Conservation (phyloP, 2,329 filamentous ascomycete genomes). For the Sporothrix phasma region DNA sequence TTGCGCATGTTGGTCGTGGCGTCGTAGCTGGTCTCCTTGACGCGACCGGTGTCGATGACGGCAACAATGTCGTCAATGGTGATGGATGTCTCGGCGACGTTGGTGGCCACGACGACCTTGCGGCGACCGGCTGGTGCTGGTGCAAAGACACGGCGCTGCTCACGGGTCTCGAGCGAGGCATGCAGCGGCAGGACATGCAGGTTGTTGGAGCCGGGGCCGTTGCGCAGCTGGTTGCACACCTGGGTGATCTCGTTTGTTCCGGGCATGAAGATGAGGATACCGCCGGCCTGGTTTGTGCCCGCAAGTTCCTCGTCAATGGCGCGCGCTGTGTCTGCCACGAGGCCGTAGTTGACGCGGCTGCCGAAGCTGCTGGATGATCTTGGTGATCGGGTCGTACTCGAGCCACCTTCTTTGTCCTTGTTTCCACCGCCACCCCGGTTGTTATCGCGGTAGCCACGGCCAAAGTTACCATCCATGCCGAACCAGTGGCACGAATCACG, state of each 20-base stretch:
- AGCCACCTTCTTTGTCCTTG: neutral
- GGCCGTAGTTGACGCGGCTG: slow-evolving; percentile 81
- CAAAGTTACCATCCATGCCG: slow-evolving; percentile 27
- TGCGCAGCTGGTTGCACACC: slow-evolving; percentile 57
- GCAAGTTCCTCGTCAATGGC: slow-evolving; percentile 70
- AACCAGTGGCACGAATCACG: slow-evolving; percentile 68
- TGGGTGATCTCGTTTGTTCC: slow-evolving; percentile 86
- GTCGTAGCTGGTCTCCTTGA: slow-evolving; percentile 95
- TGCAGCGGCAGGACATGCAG: slow-evolving; percentile 81
- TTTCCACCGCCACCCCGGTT: neutral
- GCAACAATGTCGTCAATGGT: slow-evolving; percentile 96
- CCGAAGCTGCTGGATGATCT: slow-evolving; percentile 63
- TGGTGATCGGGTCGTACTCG: slow-evolving; percentile 50
- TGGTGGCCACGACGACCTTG: slow-evolving; percentile 90
- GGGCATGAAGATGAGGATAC: slow-evolving; percentile 90
- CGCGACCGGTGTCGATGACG: slow-evolving; percentile 88
- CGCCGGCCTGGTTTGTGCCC: slow-evolving; percentile 58
- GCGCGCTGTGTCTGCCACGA: slow-evolving; percentile 70
- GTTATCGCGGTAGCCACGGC: neutral
- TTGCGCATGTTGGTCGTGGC: slow-evolving; percentile 87
- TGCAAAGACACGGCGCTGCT: slow-evolving; percentile 81
- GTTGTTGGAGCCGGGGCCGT: slow-evolving; percentile 30
- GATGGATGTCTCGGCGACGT: slow-evolving; percentile 96
- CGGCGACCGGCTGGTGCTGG: slow-evolving; percentile 66
- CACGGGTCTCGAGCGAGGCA: slow-evolving; percentile 77